Conservation (phyloP, 2,329 filamentous ascomycete genomes). For the Trichophyton rubrum region DNA sequence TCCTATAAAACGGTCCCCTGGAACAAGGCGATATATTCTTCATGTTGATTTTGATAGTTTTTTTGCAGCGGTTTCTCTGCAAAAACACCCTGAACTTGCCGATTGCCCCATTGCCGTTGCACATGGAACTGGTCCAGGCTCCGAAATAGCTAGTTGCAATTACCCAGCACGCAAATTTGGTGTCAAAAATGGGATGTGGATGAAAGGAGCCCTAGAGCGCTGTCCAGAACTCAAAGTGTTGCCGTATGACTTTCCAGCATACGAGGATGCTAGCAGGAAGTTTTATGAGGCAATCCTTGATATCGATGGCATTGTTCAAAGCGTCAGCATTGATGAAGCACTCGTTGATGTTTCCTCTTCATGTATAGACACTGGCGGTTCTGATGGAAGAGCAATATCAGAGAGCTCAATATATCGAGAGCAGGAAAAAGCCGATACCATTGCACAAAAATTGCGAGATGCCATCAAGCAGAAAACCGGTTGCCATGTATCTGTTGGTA, state of each 20-base stretch:
- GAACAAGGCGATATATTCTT: conserved; percentile 67
- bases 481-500: conserved; percentile 84
- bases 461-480: conserved; percentile 62
- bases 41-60: conserved; percentile 99
- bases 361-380: conserved; percentile 53
- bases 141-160: conserved; percentile 96
- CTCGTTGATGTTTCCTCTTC: conserved; percentile 68
- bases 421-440: conserved; percentile 61
- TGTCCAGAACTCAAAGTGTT: conserved; percentile 79
- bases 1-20: conserved; percentile 45
- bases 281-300: conserved; percentile 80
- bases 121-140: conserved; percentile 70
- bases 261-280: conserved; percentile 75
- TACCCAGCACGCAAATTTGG: conserved; percentile 78
- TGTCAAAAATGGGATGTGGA: conserved; percentile 99
- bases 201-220: conserved; percentile 73
- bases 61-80: conserved; percentile 84
- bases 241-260: conserved; percentile 91
- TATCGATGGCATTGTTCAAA: conserved; percentile 75
- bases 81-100: conserved; percentile 59
- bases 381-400: conserved; percentile 50
- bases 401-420: conserved; percentile 65
- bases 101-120: conserved; percentile 81
- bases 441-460: conserved; percentile 55
- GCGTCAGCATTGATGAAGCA: conserved; percentile 93